A percentile compares a stretch with the other conserved stretches of the same genome.
phyloP scores from a whole-genome alignment of 164 flowering plant species.

The Warburgia ugandensis region DNA sequence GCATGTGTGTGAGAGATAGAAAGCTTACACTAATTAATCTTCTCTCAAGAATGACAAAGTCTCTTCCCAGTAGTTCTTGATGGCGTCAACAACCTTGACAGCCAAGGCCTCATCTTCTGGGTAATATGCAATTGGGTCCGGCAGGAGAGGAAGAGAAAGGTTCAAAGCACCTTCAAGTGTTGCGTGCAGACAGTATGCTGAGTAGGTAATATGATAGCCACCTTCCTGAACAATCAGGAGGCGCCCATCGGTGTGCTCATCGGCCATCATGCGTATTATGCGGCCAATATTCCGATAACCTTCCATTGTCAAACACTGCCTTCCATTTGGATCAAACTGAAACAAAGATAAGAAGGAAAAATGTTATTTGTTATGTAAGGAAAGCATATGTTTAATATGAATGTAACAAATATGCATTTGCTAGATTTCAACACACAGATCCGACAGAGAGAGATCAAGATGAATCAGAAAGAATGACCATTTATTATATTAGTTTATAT shows the following conservation, averaged over 20 bases:
- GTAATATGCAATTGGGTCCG: constrained; percentile 76
- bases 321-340: constrained; percentile 98
- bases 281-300: constrained; percentile 68
- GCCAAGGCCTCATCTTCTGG: constrained; percentile 69
- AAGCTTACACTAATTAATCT: neutral
- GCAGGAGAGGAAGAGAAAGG: constrained; percentile 46
- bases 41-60: constrained; percentile 31
- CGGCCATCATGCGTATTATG: constrained; percentile 40
- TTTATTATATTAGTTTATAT: no score
- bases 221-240: constrained; percentile 91
- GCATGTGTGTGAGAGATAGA: neutral
- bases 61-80: constrained; percentile 36
- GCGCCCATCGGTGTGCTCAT: constrained; percentile 50
- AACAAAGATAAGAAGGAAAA: neutral
- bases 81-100: constrained; percentile 40
- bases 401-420: no score
- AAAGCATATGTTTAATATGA: neutral
- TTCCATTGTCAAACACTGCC: constrained; percentile 91
- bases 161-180: constrained; percentile 81
- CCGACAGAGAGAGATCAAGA: no score
- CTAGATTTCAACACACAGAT: no score
- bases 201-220: constrained; percentile 93
- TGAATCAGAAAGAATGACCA: no score
- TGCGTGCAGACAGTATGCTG: constrained; percentile 91
- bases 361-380: neutral